Base-by-base conservation (phyloP, 2,329 filamentous ascomycete species). In the Xylariaceae sp. region DNA sequence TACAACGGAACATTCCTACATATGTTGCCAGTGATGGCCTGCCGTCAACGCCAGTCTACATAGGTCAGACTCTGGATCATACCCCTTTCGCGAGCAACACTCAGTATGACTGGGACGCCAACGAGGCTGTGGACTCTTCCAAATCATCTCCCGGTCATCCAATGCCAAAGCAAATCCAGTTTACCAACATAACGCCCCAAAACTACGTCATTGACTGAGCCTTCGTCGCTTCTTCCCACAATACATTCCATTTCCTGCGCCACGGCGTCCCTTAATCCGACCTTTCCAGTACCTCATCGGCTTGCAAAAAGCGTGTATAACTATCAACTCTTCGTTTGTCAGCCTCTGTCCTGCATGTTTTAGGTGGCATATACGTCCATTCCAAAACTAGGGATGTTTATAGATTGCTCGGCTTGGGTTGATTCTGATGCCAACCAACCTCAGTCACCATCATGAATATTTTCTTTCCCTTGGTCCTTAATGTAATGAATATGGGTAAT, bases 91-190 rank as follows among this genome's bases (percentile, higher is more conserved):
- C 61, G 28, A 69, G 64, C 47, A 76, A 74, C 39, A 63, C 74
- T 14, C 78, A 82, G 55, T 81, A 78, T 60, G 75, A 76, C 59
- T 82, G 80, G 72, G 73, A 79, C 5, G 71, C 64, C 12, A 68
- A 75, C 40, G 71, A 75, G 34, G 71, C 74, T 1, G 71, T 71
- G 42, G 64, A 69, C 28, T 70, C 71, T 22, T 64, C 65, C 6
- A 68, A 62, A 52, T 67, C 69, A 10, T 72, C 72, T 14, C 71
- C 72, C 9, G 63, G 66, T 31, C 68, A 70, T 31, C 56, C 69
- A 1, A 66, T 67, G 54, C 68, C 69, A n/a, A 72, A 72, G 58
- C 71, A 73, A 42, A 74, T 75, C 46, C 74, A 76, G 57, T 76
- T 76, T 61, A 74, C 73, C 10, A 76, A 76, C 57, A 67, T 75